Evolutionary conservation across 2,329 filamentous ascomycete species (phyloP), one percentile per base, ranked within the genome.

Genomic region (Talaromyces piceae): DNA sequence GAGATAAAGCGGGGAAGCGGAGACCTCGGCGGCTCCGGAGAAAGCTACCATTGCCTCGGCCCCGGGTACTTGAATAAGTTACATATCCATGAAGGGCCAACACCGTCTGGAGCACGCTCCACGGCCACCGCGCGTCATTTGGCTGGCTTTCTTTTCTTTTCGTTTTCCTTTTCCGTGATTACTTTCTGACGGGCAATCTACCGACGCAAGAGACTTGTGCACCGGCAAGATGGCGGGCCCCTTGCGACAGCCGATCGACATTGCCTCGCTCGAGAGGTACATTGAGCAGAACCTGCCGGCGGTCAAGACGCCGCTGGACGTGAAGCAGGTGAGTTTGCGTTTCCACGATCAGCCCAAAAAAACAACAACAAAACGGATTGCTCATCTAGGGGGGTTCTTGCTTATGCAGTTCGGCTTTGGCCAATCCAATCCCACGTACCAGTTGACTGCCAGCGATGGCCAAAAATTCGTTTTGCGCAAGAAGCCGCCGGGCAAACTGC

Each of bases 401-500:
- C 7, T 27, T 5, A 2, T 44, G 6, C 63, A 97, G 88, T 98
- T 97, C 67, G 89, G 91, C 62, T 97, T 94, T 68, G 93, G 93
- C 54, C 93, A 97, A 73, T 95, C 89, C 53, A 98, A 97, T 67
- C 93, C 93, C 41, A 98, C 93, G 2, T 98, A 97, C 73, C 88
- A 91, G 63, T 78, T 97, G 63, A 95, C 84, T 13, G 83, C 83
- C 48, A 77, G 82, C 58, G 77, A 83, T 65, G 82, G 83, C 47
- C 69, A 75, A 59, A 83, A 84, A 65, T 95, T 85, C 72, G 93
- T 98, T 28, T 80, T 97, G 75, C 88, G 93, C 67, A 97, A 98
- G 80, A 97, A 97, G 74, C 93, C 93, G 1, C 91, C 93, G n/a
- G 93, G 93, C 57, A 83, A 86, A 73, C 84, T 98, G 33, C 79